Conservation (phyloP, 768 basidiomycete genomes). For the Lactarius hatsudake region DNA sequence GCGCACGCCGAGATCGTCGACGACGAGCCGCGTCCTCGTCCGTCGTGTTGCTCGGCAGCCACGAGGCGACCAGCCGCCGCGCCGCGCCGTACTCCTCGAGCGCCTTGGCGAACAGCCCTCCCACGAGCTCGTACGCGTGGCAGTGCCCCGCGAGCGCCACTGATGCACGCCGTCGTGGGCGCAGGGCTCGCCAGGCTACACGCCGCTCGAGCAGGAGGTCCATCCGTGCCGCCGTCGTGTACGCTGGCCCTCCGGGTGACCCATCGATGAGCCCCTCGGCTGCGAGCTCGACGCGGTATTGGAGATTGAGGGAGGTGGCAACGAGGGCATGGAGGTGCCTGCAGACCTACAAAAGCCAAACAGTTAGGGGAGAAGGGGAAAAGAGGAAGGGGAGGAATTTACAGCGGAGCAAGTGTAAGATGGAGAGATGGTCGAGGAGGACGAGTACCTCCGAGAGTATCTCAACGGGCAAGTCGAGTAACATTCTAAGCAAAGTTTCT, state of each 20-base stretch:
- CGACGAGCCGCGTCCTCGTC: conserved; percentile 28
- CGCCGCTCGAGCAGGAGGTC: conserved; percentile 37
- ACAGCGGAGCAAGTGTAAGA: conserved; percentile 18
- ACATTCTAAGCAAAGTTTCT: background rate
- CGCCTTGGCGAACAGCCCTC: conserved; percentile 47
- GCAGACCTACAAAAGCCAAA: conserved; percentile 29
- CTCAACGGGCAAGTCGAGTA: conserved; percentile 23
- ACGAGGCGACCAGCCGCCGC: conserved; percentile 30
- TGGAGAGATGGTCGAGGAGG: conserved; percentile 3
- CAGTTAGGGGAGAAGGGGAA: too few species aligned
- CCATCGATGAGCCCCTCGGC: conserved; percentile 35
- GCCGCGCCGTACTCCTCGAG: conserved; percentile 23
- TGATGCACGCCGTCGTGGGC: conserved; percentile 30
- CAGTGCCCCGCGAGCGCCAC: conserved; percentile 39
- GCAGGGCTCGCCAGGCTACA: conserved; percentile 36
- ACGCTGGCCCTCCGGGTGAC: background rate
- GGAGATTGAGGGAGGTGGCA: conserved; percentile 30
- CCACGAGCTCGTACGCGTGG: conserved; percentile 60
- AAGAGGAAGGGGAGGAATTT: background rate
- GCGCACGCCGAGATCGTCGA: conserved; percentile 40
- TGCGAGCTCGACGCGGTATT: conserved; percentile 35
- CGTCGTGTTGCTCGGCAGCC: conserved; percentile 29
- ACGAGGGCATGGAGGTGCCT: conserved; percentile 27
- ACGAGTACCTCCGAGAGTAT: conserved; percentile 16
- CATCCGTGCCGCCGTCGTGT: conserved; percentile 36